Percentiles rank a stretch among this genome's conserved stretches.
Conservation (phyloP, 495 filamentous ascomycete species). For the Aspergillus kassunensis region DNA sequence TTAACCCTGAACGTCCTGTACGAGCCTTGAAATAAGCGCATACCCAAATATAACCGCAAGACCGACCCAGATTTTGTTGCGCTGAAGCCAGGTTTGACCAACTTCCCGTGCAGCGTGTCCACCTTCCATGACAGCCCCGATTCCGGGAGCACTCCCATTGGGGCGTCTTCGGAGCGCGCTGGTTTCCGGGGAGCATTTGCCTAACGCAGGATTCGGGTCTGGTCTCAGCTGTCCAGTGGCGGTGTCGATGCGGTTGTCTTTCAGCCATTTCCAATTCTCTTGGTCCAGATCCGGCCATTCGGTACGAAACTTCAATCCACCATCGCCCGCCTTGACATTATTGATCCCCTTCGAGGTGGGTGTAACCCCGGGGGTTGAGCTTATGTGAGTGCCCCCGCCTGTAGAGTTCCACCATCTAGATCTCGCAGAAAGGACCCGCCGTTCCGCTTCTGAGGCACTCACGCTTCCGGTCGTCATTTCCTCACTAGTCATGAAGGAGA, state of each 20-base stretch:
- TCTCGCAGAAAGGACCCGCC: conserved; percentile 70
- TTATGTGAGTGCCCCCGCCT: conserved; percentile 76
- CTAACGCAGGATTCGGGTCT: conserved; percentile 34
- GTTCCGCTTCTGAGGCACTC: conserved; percentile 72
- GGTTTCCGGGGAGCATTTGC: conserved; percentile 57
- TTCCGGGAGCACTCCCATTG: conserved; percentile 61
- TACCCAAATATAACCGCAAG: conserved; percentile 68
- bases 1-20: conserved; percentile 53
- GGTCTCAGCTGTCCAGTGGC: conserved; percentile 60
- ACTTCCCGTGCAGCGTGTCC: conserved; percentile 69
- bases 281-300: conserved; percentile 90
- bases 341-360: conserved; percentile 55
- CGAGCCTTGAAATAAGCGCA: conserved; percentile 69
- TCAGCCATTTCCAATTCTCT: conserved; percentile 95
- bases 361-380: conserved; percentile 41
- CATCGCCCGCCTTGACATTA: conserved; percentile 78
- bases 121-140: conserved; percentile 78
- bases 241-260: conserved; percentile 74
- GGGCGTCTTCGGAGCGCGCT: conserved; percentile 63
- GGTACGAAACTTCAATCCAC: conserved; percentile 79
- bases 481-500: conserved; percentile 97
- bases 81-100: conserved; percentile 73
- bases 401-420: conserved; percentile 97
- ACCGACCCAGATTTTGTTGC: conserved; percentile 70
- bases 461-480: conserved; percentile 98